Evolutionary conservation across 169 alveolate species (phyloP).

Genomic region (Besnoitia besnoiti): DNA sequence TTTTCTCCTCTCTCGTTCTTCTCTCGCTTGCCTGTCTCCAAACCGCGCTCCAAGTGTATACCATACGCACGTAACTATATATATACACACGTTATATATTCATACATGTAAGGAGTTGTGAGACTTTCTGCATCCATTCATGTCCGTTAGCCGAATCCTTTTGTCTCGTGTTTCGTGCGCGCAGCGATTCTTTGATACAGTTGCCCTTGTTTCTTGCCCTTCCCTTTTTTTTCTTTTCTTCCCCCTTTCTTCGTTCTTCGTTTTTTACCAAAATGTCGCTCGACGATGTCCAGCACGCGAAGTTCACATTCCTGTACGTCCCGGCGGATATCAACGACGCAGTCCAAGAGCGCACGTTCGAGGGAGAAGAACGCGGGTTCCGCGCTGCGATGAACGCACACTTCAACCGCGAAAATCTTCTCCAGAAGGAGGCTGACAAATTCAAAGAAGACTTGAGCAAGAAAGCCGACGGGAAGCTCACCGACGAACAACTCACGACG

Average conservation of each 20-base stretch:
- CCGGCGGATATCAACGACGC: constrained; percentile 78
- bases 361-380: constrained; percentile 78
- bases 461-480: constrained; percentile 65
- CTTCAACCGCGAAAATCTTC: constrained; percentile 73
- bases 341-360: constrained; percentile 73
- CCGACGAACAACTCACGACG: constrained; percentile 47
- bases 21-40: no score
- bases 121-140: not conserved
- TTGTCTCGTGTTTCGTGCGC: not conserved
- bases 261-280: constrained; percentile 39
- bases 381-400: constrained; percentile 72
- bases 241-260: not conserved
- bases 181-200: not conserved
- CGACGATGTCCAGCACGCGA: constrained; percentile 72
- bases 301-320: constrained; percentile 77
- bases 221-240: not conserved
- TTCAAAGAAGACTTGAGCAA: constrained; percentile 74
- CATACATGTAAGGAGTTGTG: not conserved
- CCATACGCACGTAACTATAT: not conserved
- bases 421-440: constrained; percentile 71
- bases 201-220: not conserved
- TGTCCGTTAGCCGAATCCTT: not conserved
- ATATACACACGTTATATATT: not conserved
- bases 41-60: no score
- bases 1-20: no score